Conservation (phyloP, 208 protist genomes). For the Crithidia acanthocephali region DNA sequence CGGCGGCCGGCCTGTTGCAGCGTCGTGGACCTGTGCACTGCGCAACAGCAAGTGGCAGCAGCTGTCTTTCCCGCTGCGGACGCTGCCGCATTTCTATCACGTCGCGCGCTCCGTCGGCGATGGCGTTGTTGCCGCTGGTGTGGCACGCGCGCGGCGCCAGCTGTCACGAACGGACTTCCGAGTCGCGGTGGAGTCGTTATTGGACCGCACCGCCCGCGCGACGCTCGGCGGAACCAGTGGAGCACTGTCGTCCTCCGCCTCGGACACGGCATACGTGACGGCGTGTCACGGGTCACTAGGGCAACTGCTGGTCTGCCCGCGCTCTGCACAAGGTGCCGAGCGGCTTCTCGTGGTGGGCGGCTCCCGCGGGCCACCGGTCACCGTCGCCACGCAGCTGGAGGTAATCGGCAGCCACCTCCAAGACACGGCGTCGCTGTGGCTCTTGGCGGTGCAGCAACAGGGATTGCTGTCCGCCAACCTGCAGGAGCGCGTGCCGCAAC, state of each 20-base stretch:
- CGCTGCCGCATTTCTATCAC: conserved; percentile 25
- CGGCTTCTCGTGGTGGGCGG: conserved; percentile 43
- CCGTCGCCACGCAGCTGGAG: conserved; percentile 46
- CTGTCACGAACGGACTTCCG: conserved; percentile 31
- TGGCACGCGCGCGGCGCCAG: neutral
- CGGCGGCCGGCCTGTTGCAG: conserved; percentile 47
- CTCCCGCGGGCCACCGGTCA: conserved; percentile 54
- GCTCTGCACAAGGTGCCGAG: conserved; percentile 7
- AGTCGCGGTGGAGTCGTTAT: conserved; percentile 20
- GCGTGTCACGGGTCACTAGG: conserved; percentile 66
- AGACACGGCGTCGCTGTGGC: conserved; percentile 50
- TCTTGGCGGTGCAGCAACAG: conserved; percentile 34
- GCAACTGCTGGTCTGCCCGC: conserved; percentile 28
- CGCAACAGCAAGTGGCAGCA: conserved; percentile 46
- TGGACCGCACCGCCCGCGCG: conserved; percentile 15
- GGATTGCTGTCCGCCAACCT: conserved; percentile 6
- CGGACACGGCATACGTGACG: conserved; percentile 36
- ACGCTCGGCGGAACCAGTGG: neutral
- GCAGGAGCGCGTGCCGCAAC: neutral
- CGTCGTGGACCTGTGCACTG: conserved; percentile 53
- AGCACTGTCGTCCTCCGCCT: neutral
- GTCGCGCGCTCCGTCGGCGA: no score
- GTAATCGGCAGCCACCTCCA: conserved; percentile 42
- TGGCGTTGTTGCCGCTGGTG: no score
- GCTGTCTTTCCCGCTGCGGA: conserved; percentile 51